Conservation (phyloP, 805 yeast genomes). For the Kregervanrija delftensis region DNA sequence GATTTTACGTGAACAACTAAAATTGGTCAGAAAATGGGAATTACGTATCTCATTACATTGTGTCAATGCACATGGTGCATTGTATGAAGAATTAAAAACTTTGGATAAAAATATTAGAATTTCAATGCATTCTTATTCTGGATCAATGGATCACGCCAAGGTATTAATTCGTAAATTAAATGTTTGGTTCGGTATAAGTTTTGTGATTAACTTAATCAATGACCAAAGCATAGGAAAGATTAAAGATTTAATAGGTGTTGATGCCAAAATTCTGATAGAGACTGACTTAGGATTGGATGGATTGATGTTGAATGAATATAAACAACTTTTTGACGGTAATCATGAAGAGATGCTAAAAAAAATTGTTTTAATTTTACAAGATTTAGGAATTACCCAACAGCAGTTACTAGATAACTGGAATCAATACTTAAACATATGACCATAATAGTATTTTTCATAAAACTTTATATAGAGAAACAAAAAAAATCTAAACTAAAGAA, state of each 20-base stretch:
- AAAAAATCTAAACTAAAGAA: too few species aligned
- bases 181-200: conserved; percentile 27
- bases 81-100: conserved; percentile 33
- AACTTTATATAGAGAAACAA: too few species aligned
- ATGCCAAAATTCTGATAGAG: conserved; percentile 37
- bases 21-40: conserved; percentile 40
- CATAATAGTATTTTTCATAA: too few species aligned
- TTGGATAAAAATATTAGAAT: conserved; percentile 31
- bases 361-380: neutral
- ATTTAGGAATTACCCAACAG: neutral
- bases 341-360: conserved; percentile 1
- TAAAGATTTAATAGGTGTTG: conserved; percentile 13
- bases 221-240: conserved; percentile 12
- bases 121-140: conserved; percentile 81
- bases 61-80: conserved; percentile 67
- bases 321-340: neutral
- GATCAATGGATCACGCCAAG: conserved; percentile 64
- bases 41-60: conserved; percentile 57
- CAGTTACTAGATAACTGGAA: conserved; percentile 2
- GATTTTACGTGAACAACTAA: conserved; percentile 45
- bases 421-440: too few species aligned
- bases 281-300: conserved; percentile 39
- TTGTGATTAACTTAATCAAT: conserved; percentile 18
- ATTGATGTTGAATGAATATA: conserved; percentile 6
- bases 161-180: conserved; percentile 38